Base-by-base conservation (phyloP, 75 land plant species). In the Azolla pinnata region DNA sequence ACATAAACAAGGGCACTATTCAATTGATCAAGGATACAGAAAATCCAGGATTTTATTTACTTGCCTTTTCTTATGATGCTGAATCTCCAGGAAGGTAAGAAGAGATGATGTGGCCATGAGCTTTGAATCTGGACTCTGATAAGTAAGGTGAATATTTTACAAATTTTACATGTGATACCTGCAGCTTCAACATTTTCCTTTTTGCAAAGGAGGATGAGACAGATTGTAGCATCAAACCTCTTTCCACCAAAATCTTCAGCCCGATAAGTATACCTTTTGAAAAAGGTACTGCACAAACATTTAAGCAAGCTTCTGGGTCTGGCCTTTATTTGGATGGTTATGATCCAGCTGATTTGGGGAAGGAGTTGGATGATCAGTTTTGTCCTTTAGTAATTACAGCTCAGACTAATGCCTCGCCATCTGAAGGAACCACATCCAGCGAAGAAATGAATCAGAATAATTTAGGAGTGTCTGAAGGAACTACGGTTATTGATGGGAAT, bases 231-330 rank as follows among this genome's bases (percentile, higher is more conserved):
- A 42, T 88, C 21, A 76, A 61, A 1, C 42, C 86, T 4, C 46
- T 59, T 40, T 84, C 84, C 63, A 76, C 74, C 24, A 34, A 71
- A 29, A 17, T 82, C 20, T 79, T 62, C 67, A 57, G 26, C 35
- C 89, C 95, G 18, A 35, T 82, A 12, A 75, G 75, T 1, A 53
- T 88, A 8, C 57, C 78, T 1, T 91, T 91, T 62, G 67, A 88
- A 47, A 61, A 78, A 66, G 97, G 97, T 20, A 61, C 84, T 20
- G 85, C 82, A 0, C 95, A 91, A 57, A 84, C 78, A 59, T 91
- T 91, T 64, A 65, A 60, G 54, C 97, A 91, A 61, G 83, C 84
- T 19, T 46, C 81, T 24, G 95, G 95, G 28, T 84, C 95, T n/a
- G 97, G 97, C 21, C 79, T 91, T 32, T 69, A 84, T 65, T 66